Conservation (phyloP, 768 basidiomycete genomes). For the Cyclocybe cylindracea region DNA sequence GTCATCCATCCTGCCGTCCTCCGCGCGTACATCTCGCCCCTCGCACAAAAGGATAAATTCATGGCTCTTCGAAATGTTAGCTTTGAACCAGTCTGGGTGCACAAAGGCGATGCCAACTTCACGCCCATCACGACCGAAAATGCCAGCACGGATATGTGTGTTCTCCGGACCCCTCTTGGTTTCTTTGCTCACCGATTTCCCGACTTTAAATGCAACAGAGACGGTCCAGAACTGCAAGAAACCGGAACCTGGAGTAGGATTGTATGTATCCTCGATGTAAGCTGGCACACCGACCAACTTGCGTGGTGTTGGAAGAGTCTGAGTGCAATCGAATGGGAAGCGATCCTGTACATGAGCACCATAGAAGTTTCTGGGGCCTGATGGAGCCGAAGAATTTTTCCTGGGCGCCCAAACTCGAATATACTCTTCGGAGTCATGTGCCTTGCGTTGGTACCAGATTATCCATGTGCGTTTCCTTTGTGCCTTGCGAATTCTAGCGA, state of each 20-base stretch:
- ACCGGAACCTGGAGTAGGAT: constrained; percentile 9
- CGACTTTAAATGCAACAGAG: background rate
- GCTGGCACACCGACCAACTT: background rate
- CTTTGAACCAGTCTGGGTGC: constrained; percentile 5
- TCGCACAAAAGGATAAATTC: constrained; percentile 14
- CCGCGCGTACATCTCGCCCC: constrained; percentile 7
- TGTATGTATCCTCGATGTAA: constrained; percentile 2
- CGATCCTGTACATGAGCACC: background rate
- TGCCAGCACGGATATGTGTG: too few relatives aligned
- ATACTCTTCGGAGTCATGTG: constrained; percentile 8
- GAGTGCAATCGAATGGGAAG: constrained; percentile 8
- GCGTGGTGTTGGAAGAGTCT: constrained; percentile 2
- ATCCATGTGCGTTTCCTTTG: constrained; percentile 10
- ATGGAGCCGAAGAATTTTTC: background rate
- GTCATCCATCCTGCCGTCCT: constrained; percentile 1
- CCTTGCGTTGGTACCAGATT: constrained; percentile 11
- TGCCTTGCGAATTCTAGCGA: background rate
- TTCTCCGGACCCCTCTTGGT: too few relatives aligned
- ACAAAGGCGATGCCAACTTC: constrained; percentile 5
- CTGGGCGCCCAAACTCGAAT: constrained; percentile 2
- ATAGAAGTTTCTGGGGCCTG: background rate
- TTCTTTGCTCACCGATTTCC: too few relatives aligned
- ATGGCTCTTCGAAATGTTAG: constrained; percentile 2
- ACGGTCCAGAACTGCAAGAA: constrained; percentile 15
- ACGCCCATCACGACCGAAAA: background rate